These are phyloP conservation scores for Neofusicoccum cordaticola DNA, from an alignment of 2,329 filamentous ascomycete genomes.

Conservation along the genomic window DNA sequence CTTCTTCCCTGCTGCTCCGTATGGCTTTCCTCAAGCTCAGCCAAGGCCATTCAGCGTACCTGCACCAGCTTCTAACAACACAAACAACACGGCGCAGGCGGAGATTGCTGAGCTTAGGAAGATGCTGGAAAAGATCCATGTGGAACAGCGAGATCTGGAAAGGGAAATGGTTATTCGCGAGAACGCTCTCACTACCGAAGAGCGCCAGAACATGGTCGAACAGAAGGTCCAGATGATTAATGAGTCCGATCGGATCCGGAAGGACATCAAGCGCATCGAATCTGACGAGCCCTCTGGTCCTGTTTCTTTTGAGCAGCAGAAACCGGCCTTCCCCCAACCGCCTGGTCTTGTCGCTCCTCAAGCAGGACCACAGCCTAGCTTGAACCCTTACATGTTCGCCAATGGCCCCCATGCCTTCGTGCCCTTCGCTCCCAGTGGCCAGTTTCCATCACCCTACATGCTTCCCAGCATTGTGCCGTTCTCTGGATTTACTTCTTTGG, in stretches of 20 bases:
- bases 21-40: background rate
- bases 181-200: slow-evolving; percentile 18
- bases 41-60: slow-evolving; percentile 7
- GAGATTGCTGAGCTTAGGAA: slow-evolving; percentile 31
- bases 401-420: background rate
- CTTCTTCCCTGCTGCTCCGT: background rate
- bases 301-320: slow-evolving; percentile 2
- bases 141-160: slow-evolving; percentile 32
- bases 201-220: slow-evolving; percentile 33
- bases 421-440: background rate
- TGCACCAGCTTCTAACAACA: background rate
- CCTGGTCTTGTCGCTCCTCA: background rate
- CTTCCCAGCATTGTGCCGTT: background rate
- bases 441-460: slow-evolving; percentile 1
- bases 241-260: slow-evolving; percentile 35
- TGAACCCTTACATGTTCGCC: slow-evolving; percentile 1
- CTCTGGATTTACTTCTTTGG: slow-evolving; percentile 19
- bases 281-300: background rate
- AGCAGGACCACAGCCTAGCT: background rate
- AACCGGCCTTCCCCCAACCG: background rate
- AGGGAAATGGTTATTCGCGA: slow-evolving; percentile 21
- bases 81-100: slow-evolving; percentile 19
- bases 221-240: slow-evolving; percentile 36
- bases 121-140: slow-evolving; percentile 35
- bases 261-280: slow-evolving; percentile 30